Evolutionary conservation across 768 basidiomycete genomes (phyloP), one percentile per base, ranked within the genome.

Genomic region (Boletus fagicola): DNA sequence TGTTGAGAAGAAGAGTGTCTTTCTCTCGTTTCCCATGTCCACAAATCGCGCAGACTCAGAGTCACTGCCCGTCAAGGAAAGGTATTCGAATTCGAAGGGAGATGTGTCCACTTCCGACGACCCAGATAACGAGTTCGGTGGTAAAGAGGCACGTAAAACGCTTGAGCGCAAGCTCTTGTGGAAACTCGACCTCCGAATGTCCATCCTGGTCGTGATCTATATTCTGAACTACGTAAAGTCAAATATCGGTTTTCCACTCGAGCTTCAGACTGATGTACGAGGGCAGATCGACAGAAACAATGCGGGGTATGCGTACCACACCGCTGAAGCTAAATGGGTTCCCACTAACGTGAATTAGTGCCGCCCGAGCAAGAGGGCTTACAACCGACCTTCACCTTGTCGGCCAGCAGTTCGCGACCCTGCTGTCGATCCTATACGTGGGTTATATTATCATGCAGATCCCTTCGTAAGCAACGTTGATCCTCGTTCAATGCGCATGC

Each of bases 211-310:
- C 28, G 47, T 72, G 16, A 73, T 76, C 36, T 74, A 75, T 42
- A 73, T 76, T 39, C 51, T 75, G 13, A 76, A 75, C 60, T 76
- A 73, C 39, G 73, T 75, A 45, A 50, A 61, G 22, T 45, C 43
- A 36, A 49, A 26, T 42, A 22, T 42, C 36, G 0, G 2, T 22
- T 56, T 51, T 33, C 11, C 30, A 22, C 22, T 30, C 20, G 30
- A 26, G 10, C 52, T 40, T 30, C 16, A 43, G 9, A 22, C 55
- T 57, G n/a, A 57, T 45, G 6, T 5, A 22, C 18, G 13, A 20
- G 38, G 2, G 13, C 45, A 87, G 80, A 80, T 90, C 54, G 87
- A 90, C 66, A 78, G 87, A 46, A 90, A 88, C 65, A 88, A 87
- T 69, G 85, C 80, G 38, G 72, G 80, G 85, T 86, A 70, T 61